Evolutionary conservation across 345 rosid species (phyloP).

Genomic region (Mangifera indica): DNA sequence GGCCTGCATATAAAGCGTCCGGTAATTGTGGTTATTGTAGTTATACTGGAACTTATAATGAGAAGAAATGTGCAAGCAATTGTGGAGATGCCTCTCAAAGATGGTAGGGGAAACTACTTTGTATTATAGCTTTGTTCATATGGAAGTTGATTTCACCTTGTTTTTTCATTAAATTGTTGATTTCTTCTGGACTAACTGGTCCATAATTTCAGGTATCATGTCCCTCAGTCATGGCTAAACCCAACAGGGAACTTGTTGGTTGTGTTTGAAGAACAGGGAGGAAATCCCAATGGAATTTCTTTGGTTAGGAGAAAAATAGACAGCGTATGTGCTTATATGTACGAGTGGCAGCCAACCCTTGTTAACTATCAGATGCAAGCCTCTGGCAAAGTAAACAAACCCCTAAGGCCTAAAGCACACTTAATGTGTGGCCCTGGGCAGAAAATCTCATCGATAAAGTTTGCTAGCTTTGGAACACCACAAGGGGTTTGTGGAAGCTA

Average conservation of each 20-base stretch:
- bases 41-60: slow-evolving; percentile 66
- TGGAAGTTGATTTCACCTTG: not conserved
- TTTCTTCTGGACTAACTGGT: slow-evolving; percentile 8
- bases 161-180: not conserved
- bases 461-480: slow-evolving; percentile 96
- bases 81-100: slow-evolving; percentile 97
- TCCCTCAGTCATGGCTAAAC: slow-evolving; percentile 89
- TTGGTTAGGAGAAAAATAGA: slow-evolving; percentile 83
- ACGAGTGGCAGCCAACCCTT: slow-evolving; percentile 95
- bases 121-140: slow-evolving; percentile 6
- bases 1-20: slow-evolving; percentile 90
- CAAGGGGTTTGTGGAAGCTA: slow-evolving; percentile 89
- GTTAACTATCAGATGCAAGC: slow-evolving; percentile 80
- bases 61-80: slow-evolving; percentile 75
- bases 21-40: slow-evolving; percentile 67
- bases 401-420: slow-evolving; percentile 86
- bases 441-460: slow-evolving; percentile 73
- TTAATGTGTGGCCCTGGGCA: slow-evolving; percentile 78
- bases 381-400: slow-evolving; percentile 77
- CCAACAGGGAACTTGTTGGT: slow-evolving; percentile 86
- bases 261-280: slow-evolving; percentile 99
- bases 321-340: slow-evolving; percentile 80
- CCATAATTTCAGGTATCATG: slow-evolving; percentile 64
- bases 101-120: slow-evolving; percentile 51
- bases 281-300: slow-evolving; percentile 82